Conservation (phyloP, 1,284 basidiomycete species). For the Caloboletus inedulis region DNA sequence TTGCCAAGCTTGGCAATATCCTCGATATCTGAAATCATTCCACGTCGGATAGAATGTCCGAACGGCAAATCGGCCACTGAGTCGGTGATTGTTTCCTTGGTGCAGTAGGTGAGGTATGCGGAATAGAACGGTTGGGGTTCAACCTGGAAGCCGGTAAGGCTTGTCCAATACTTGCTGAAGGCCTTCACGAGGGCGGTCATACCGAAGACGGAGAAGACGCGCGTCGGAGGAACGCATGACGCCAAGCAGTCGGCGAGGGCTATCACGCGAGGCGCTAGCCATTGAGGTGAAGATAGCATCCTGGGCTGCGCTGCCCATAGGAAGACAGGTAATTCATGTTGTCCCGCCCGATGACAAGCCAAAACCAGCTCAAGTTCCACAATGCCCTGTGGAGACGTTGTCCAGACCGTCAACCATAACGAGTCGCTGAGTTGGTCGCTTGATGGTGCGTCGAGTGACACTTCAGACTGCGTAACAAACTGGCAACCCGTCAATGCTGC, state of each 20-base stretch:
- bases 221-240: constrained; percentile 39
- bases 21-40: constrained; percentile 40
- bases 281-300: constrained; percentile 30
- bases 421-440: constrained; percentile 20
- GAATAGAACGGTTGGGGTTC: constrained; percentile 56
- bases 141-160: constrained; percentile 44
- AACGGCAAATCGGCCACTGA: constrained; percentile 36
- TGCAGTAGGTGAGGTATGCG: constrained; percentile 58
- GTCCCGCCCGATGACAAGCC: constrained; percentile 43
- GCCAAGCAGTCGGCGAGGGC: constrained; percentile 37
- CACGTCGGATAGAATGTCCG: constrained; percentile 38
- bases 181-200: constrained; percentile 43
- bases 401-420: constrained; percentile 56
- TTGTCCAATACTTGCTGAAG: constrained; percentile 54
- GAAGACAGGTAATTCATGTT: constrained; percentile 52
- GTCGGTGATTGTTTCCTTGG: constrained; percentile 38
- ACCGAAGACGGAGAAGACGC: constrained; percentile 70
- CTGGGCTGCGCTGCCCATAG: constrained; percentile 42
- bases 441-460: constrained; percentile 17
- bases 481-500: constrained; percentile 37
- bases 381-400: constrained; percentile 32
- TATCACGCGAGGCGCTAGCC: constrained; percentile 37
- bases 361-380: constrained; percentile 43
- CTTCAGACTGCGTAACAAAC: constrained; percentile 37
- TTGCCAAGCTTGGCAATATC: constrained; percentile 50